These are phyloP conservation scores for Aphanomyces cochlioides DNA, from an alignment of 352 stramenopile genomes.

Conservation along the genomic window DNA sequence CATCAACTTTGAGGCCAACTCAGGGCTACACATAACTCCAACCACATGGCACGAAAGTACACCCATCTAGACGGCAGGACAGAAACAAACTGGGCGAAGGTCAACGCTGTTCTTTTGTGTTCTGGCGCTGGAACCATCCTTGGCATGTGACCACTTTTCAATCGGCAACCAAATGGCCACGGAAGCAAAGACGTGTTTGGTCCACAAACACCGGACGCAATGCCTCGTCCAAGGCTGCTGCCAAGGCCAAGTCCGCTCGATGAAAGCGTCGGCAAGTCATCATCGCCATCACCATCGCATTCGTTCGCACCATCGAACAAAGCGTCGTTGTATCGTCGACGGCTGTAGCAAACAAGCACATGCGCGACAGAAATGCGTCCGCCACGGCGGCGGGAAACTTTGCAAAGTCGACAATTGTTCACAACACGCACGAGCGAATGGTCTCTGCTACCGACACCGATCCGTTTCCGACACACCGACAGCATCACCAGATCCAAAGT, in stretches of 20 bases:
- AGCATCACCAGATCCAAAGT: neutral
- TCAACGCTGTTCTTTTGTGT: neutral
- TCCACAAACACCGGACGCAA: conserved; percentile 21
- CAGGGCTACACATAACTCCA: too few species aligned
- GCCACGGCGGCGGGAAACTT: conserved; percentile 12
- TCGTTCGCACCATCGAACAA: neutral
- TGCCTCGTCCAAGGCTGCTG: conserved; percentile 8
- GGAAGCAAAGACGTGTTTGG: too few species aligned
- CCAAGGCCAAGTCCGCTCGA: neutral
- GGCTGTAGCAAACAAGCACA: conserved; percentile 15
- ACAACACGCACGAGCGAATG: conserved; percentile 19
- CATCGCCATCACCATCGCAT: neutral
- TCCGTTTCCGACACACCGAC: neutral
- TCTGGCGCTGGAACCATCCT: neutral
- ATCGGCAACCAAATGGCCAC: neutral
- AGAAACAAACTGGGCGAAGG: neutral
- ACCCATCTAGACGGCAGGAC: too few species aligned
- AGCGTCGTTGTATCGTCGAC: conserved; percentile 3
- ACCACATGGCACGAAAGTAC: neutral
- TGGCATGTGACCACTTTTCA: neutral
- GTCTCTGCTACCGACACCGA: conserved; percentile 22
- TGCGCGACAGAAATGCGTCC: conserved; percentile 19
- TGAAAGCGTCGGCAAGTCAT: neutral
- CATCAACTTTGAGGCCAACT: too few species aligned
- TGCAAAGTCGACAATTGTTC: conserved; percentile 2